phyloP scores from a whole-genome alignment of 106 monocot species.

The Acanthochlamys bracteata region DNA sequence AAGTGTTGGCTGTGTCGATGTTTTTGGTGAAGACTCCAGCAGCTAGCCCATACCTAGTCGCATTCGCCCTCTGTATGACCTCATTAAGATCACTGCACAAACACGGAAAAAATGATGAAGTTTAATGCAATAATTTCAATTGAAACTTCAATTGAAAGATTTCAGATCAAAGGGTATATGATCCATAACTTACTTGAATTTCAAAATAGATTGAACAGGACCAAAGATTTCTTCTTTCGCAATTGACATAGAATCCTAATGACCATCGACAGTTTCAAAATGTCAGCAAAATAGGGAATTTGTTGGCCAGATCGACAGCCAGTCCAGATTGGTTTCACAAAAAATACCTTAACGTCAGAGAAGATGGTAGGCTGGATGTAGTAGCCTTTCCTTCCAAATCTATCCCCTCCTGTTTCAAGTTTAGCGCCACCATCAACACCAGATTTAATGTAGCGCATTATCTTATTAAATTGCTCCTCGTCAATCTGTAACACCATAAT shows the following conservation, averaged over 20 bases:
- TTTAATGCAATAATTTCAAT: too few species aligned
- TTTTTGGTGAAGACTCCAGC: conserved; percentile 85
- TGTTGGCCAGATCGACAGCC: too few species aligned
- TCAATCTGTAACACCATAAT: conserved; percentile 48
- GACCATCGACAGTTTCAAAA: neutral
- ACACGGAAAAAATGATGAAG: too few species aligned
- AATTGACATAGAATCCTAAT: conserved; percentile 72
- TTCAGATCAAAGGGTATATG: too few species aligned
- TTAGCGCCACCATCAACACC: conserved; percentile 67
- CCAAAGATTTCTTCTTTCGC: conserved; percentile 92
- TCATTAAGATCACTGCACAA: conserved; percentile 67
- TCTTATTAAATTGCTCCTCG: conserved; percentile 70
- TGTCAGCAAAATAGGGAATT: neutral
- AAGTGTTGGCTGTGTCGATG: conserved; percentile 70
- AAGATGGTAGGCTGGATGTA: conserved; percentile 86
- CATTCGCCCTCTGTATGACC: conserved; percentile 67
- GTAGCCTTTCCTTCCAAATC: conserved; percentile 64
- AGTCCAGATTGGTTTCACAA: neutral
- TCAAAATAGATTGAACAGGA: conserved; percentile 85
- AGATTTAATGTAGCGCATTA: conserved; percentile 54
- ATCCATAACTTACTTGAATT: conserved; percentile 85
- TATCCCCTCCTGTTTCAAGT: conserved; percentile 70
- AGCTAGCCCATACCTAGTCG: conserved; percentile 52
- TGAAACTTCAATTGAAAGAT: neutral
- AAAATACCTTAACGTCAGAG: conserved; percentile 63